phyloP scores from a whole-genome alignment of 257 asterid genomes.

The Sherardia arvensis region DNA sequence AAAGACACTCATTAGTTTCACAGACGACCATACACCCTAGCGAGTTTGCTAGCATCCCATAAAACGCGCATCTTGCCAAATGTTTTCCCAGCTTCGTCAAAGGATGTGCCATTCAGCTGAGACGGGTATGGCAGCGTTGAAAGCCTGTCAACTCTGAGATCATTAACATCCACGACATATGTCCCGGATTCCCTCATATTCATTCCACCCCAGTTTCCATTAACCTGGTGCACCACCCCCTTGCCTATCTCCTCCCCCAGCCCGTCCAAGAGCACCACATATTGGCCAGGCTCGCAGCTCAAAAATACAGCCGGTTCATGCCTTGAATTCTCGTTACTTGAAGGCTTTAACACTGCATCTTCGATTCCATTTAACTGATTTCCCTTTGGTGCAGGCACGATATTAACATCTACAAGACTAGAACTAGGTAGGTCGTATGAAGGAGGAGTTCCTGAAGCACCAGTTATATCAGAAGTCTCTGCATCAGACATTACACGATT shows the following conservation, averaged over 20 bases:
- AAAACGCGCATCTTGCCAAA: constrained; percentile 55
- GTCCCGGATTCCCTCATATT: constrained; percentile 48
- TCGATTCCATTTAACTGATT: constrained; percentile 27
- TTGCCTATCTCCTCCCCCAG: constrained; percentile 55
- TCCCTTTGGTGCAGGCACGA: constrained; percentile 34
- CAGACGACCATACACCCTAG: constrained; percentile 33
- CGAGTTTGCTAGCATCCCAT: constrained; percentile 58
- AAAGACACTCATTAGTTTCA: constrained; percentile 12
- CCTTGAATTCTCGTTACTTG: constrained; percentile 27
- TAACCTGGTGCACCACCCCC: constrained; percentile 57
- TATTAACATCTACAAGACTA: constrained; percentile 39
- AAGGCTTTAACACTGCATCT: constrained; percentile 26
- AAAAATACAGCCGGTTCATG: constrained; percentile 23
- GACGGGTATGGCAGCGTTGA: constrained; percentile 51
- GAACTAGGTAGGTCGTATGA: constrained; percentile 41
- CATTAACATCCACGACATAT: constrained; percentile 63
- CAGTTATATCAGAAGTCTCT: constrained; percentile 48
- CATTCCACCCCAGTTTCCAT: constrained; percentile 55
- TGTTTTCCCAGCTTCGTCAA: constrained; percentile 47
- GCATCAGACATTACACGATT: constrained; percentile 51
- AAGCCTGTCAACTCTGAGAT: constrained; percentile 39
- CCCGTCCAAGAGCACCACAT: constrained; percentile 47
- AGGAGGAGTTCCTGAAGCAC: constrained; percentile 22
- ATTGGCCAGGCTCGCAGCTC: constrained; percentile 50
- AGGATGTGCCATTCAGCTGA: constrained; percentile 51